phyloP scores from a whole-genome alignment of 495 filamentous ascomycete species.

The Oleoguttula mirabilis region DNA sequence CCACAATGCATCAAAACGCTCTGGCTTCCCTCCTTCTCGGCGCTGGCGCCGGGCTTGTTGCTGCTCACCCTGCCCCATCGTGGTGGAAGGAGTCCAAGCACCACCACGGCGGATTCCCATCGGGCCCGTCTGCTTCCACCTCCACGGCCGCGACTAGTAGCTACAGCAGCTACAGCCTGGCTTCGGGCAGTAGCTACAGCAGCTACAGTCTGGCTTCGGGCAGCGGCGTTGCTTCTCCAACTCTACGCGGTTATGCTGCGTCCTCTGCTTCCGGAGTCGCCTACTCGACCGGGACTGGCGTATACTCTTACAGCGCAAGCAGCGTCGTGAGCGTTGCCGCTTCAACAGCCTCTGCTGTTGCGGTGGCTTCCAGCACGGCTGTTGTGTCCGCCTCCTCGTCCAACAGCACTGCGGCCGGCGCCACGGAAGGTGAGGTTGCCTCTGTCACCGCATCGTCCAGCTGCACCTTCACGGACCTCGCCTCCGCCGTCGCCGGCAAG shows the following conservation, averaged over 20 bases:
- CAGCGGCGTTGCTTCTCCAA: background rate
- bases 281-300: no score
- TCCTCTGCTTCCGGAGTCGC: background rate
- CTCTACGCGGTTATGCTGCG: background rate
- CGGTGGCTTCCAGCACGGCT: background rate
- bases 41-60: background rate
- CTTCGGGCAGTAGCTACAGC: background rate
- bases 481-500: slow-evolving; percentile 32
- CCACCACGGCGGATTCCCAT: background rate
- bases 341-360: no score
- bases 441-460: background rate
- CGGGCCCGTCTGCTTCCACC: background rate
- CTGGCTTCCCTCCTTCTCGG: background rate
- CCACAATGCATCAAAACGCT: background rate
- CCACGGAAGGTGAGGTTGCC: background rate
- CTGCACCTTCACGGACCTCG: slow-evolving; percentile 35
- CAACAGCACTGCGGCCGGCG: background rate
- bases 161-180: background rate
- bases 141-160: background rate
- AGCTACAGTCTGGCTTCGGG: background rate
- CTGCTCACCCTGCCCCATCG: background rate
- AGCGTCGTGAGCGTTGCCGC: background rate
- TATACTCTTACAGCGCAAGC: background rate
- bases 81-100: background rate
- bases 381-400: background rate